Percentiles rank a stretch among this genome's conserved stretches.
Conservation (phyloP, 805 yeast genomes). For the Pichia sporocuriosa region DNA sequence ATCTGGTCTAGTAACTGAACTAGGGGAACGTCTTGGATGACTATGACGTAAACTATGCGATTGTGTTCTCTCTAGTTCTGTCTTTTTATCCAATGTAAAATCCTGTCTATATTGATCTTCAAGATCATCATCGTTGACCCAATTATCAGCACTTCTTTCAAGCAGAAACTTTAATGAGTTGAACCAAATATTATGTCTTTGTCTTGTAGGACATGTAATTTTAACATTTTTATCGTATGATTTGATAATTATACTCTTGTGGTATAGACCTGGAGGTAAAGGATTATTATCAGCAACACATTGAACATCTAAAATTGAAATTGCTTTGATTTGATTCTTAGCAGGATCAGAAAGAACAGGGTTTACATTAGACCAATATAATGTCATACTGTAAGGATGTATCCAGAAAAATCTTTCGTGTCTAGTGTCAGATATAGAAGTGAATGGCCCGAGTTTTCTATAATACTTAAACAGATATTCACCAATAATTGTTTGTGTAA, state of each 20-base stretch:
- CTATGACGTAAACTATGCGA: slow-evolving; percentile 25
- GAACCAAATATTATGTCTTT: slow-evolving; percentile 87
- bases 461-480: slow-evolving; percentile 83
- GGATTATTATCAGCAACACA: slow-evolving; percentile 82
- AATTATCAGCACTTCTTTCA: slow-evolving; percentile 55
- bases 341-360: slow-evolving; percentile 70
- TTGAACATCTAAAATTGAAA: slow-evolving; percentile 73
- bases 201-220: slow-evolving; percentile 81
- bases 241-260: slow-evolving; percentile 72
- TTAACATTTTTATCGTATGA: slow-evolving; percentile 58
- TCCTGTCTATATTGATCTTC: slow-evolving; percentile 30
- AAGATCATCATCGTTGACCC: slow-evolving; percentile 41
- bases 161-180: slow-evolving; percentile 73
- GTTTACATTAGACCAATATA: slow-evolving; percentile 81
- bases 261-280: slow-evolving; percentile 80
- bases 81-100: slow-evolving; percentile 23
- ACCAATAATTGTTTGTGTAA: slow-evolving; percentile 91
- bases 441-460: slow-evolving; percentile 67
- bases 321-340: slow-evolving; percentile 62
- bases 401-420: slow-evolving; percentile 96
- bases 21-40: slow-evolving; percentile 18
- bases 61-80: slow-evolving; percentile 25
- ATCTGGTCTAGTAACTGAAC: slow-evolving; percentile 3
- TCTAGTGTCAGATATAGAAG: slow-evolving; percentile 67
- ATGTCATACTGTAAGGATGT: slow-evolving; percentile 85